Base-by-base conservation (phyloP, 139 green algal species). In the Parachlorella kessleri region DNA sequence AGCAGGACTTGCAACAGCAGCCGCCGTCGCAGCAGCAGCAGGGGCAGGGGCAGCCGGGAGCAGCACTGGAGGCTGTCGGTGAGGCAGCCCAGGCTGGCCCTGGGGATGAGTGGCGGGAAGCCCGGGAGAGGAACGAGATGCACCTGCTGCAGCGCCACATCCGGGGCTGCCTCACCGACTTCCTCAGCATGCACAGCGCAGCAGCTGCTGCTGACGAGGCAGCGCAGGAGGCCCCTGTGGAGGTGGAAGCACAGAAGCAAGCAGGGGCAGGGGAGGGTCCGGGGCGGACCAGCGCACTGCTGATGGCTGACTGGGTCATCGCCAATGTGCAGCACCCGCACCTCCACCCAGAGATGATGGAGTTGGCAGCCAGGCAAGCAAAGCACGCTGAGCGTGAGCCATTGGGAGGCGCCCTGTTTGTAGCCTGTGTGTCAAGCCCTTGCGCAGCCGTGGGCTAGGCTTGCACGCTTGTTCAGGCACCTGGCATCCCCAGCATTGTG, bases 231-330 rank as follows among this genome's bases (percentile, higher is more conserved):
- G 36, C 8, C 4, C 37, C 24, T 10, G 55, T 6, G 32, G 74
- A 28, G 66, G 33, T n/a, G 54, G 54, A 4, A 21, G 35, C 54
- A 38, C 7, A 6, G 6, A 7, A 36, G 4, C 36, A 37, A 26
- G 24, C 14, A 4, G 38, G 37, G 6, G 37, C 30, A 21, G 7
- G 23, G 23, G 38, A 35, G 30, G 41, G 21, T 35, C 75, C 67
- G 21, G 9, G 69, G 24, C 23, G 1, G 69, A 14, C 66, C 42
- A 76, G 70, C 71, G 53, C 59, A 35, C 55, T 86, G 64, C 59
- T 86, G 64, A 76, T 76, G 55, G 69, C 77, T 6, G 81, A 86
- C 37, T 86, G 77, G 42, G 40, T 86, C 39, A 63, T 68, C 6
- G 30, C 68, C 6, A 77, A 83, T 30, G 69, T 66, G 35, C 69